phyloP scores from a whole-genome alignment of 495 filamentous ascomycete species.

The Lophiostoma macrostomum region DNA sequence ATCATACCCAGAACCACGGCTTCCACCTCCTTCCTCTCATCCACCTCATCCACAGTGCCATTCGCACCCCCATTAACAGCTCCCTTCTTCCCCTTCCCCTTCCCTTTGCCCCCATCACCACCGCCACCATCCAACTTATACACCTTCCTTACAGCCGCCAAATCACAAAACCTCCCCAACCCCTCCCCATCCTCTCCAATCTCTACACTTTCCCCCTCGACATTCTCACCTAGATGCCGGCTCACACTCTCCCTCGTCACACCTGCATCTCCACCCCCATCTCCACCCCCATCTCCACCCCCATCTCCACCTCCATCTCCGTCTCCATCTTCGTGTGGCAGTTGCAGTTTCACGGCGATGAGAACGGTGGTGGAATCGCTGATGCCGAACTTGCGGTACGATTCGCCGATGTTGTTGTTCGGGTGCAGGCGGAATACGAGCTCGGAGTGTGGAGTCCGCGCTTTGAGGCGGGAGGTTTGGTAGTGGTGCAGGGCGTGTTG shows the following conservation, averaged over 20 bases:
- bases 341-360: constrained; percentile 68
- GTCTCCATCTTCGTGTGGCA: no score
- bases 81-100: constrained; percentile 2
- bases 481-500: constrained; percentile 73
- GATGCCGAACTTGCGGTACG: constrained; percentile 85
- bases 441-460: constrained; percentile 89
- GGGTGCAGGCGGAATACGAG: constrained; percentile 78
- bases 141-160: constrained; percentile 69
- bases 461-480: constrained; percentile 60
- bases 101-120: background rate
- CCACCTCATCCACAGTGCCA: constrained; percentile 11
- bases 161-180: constrained; percentile 58
- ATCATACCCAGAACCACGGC: constrained; percentile 40
- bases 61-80: constrained; percentile 9
- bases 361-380: constrained; percentile 63
- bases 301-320: no score
- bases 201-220: constrained; percentile 60
- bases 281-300: no score
- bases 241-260: constrained; percentile 46
- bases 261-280: no score
- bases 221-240: constrained; percentile 57
- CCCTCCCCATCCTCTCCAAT: constrained; percentile 63
- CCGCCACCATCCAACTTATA: constrained; percentile 68
- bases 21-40: constrained; percentile 38
- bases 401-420: constrained; percentile 89